Percentiles rank a stretch among this genome's conserved stretches.
phyloP scores from a whole-genome alignment of 345 rosid genomes.

The Eutrema yunnanense region DNA sequence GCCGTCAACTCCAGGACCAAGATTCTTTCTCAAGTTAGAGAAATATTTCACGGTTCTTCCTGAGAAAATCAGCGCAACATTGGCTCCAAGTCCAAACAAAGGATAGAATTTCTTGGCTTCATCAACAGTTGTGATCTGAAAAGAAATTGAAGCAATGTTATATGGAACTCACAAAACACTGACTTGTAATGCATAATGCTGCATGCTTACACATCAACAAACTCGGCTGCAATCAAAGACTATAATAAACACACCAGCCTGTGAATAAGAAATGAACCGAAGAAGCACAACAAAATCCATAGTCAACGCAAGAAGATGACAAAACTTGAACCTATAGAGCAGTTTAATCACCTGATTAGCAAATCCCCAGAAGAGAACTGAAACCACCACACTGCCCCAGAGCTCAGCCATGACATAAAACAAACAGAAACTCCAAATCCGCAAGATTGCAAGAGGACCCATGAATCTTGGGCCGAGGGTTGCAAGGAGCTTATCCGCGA shows the following conservation, averaged over 20 bases:
- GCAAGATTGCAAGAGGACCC: slow-evolving; percentile 92
- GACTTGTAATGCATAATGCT: background rate
- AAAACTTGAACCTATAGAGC: background rate
- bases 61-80: slow-evolving; percentile 83
- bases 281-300: background rate
- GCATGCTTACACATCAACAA: slow-evolving; percentile 6
- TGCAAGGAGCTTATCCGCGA: slow-evolving; percentile 76
- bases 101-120: slow-evolving; percentile 97
- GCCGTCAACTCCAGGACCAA: slow-evolving; percentile 99
- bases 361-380: slow-evolving; percentile 97
- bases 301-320: slow-evolving; percentile 1
- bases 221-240: background rate
- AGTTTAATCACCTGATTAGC: slow-evolving; percentile 78
- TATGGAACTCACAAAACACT: background rate
- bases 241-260: background rate
- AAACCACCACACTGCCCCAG: slow-evolving; percentile 97
- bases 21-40: slow-evolving; percentile 70
- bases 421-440: slow-evolving; percentile 96
- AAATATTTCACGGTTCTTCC: slow-evolving; percentile 96
- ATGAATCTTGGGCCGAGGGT: slow-evolving; percentile 84
- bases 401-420: slow-evolving; percentile 99
- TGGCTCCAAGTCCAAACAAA: slow-evolving; percentile 95
- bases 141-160: slow-evolving; percentile 4
- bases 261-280: background rate
- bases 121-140: slow-evolving; percentile 93